A percentile compares a stretch with the other conserved stretches of the same genome.
Evolutionary conservation across 495 filamentous ascomycete genomes (phyloP).

Genomic region (Tetracladium setigerum): DNA sequence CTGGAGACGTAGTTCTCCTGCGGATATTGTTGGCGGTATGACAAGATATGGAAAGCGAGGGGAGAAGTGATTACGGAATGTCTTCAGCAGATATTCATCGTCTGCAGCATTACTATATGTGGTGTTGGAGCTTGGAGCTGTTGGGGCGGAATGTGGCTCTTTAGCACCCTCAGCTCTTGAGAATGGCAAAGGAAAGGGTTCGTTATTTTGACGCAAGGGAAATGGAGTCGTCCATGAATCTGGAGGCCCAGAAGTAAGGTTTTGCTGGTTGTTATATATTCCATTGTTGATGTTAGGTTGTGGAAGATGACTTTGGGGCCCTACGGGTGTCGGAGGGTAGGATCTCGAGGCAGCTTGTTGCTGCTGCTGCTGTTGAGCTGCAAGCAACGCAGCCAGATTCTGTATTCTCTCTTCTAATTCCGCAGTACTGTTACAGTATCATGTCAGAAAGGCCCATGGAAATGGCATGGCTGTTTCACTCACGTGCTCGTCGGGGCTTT

Average conservation of each 20-base stretch:
- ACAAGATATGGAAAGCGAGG: slow-evolving; percentile 9
- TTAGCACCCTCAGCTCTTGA: not conserved
- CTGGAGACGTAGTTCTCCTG: slow-evolving; percentile 2
- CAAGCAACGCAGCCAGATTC: slow-evolving; percentile 15
- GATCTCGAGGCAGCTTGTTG: not conserved
- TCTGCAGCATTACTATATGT: not conserved
- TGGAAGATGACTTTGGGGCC: not conserved
- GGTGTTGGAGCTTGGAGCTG: not conserved
- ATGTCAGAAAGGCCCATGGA: not conserved
- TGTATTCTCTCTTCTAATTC: slow-evolving; percentile 19
- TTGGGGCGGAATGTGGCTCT: not conserved
- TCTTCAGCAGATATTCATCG: not conserved
- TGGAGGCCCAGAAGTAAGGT: not conserved
- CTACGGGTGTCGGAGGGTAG: not conserved
- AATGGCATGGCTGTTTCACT: not conserved
- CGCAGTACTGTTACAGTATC: slow-evolving; percentile 4
- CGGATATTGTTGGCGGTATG: slow-evolving; percentile 1
- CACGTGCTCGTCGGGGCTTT: slow-evolving; percentile 14
- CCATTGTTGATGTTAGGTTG: not conserved
- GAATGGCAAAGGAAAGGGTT: not conserved
- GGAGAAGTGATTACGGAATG: slow-evolving; percentile 5
- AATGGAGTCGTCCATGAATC: not conserved
- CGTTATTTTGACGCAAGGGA: not conserved
- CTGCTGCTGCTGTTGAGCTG: not conserved
- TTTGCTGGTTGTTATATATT: not conserved